These are phyloP conservation scores for Debaryomyces castellii DNA, from an alignment of 805 yeast species.

Conservation along the genomic window DNA sequence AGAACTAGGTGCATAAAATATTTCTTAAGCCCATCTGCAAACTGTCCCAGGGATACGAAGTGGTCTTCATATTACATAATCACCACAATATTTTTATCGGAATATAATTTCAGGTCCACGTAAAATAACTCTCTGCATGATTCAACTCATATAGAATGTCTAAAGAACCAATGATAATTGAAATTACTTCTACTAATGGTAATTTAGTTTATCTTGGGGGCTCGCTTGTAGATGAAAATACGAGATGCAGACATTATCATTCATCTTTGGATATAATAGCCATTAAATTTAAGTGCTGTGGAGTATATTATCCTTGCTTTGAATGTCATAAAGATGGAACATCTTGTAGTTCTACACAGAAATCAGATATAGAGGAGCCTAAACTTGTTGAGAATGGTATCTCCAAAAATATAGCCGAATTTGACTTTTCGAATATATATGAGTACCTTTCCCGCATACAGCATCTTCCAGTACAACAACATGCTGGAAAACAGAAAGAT, in stretches of 20 bases:
- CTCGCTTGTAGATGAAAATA: slow-evolving; percentile 24
- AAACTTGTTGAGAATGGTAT: neutral
- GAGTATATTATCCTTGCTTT: slow-evolving; percentile 36
- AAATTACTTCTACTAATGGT: slow-evolving; percentile 1
- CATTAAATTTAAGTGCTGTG: slow-evolving; percentile 39
- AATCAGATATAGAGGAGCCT: slow-evolving; percentile 7
- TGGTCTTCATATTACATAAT: neutral
- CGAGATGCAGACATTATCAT: slow-evolving; percentile 40
- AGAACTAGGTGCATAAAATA: neutral
- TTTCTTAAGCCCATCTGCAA: no score
- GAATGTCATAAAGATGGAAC: slow-evolving; percentile 31
- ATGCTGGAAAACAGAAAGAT: no score
- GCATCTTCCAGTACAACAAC: no score
- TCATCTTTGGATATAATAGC: slow-evolving; percentile 36
- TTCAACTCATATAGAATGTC: neutral
- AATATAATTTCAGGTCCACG: neutral
- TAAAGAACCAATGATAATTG: neutral
- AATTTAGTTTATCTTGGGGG: slow-evolving; percentile 8
- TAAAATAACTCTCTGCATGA: neutral
- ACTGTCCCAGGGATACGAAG: no score
- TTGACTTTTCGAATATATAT: neutral
- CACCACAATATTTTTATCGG: neutral
- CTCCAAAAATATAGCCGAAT: neutral
- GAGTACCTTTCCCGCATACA: neutral
- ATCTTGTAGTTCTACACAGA: neutral